These are phyloP conservation scores for Geotrichum reessii DNA, from an alignment of 1,139 yeast species.

Conservation along the genomic window DNA sequence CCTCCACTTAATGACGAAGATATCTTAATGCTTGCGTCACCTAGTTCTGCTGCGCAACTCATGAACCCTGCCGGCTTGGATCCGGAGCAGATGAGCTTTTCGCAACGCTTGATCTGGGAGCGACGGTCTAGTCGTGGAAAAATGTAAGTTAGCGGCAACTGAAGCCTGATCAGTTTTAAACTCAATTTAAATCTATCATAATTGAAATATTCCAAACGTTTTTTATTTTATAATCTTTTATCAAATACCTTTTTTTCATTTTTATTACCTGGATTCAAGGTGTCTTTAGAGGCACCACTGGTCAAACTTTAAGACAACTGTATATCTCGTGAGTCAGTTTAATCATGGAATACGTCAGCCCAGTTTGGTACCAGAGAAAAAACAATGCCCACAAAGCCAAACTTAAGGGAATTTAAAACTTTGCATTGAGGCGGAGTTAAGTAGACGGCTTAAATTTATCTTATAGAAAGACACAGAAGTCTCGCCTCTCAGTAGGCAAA, in stretches of 20 bases:
- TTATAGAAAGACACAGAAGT: background rate
- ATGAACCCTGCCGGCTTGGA: constrained; percentile 10
- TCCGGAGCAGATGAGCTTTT: constrained; percentile 20
- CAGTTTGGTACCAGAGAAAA: background rate
- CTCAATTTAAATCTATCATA: too few species aligned
- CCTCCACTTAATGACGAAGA: constrained; percentile 13
- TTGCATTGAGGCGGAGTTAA: background rate
- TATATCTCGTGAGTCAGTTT: background rate
- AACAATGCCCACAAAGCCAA: background rate
- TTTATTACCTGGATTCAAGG: too few species aligned
- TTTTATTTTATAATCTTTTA: background rate
- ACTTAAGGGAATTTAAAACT: background rate
- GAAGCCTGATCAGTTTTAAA: too few species aligned
- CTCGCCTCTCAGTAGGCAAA: background rate
- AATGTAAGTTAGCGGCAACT: background rate
- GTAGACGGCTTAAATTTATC: background rate
- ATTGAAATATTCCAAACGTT: background rate
- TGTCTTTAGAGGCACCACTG: background rate
- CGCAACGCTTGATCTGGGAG: constrained; percentile 18
- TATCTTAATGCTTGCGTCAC: constrained; percentile 14
- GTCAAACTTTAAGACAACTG: background rate
- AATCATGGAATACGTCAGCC: background rate
- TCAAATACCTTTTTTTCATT: too few species aligned
- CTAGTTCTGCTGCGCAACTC: constrained; percentile 12
- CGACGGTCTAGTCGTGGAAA: constrained; percentile 11